Evolutionary conservation across 1,284 basidiomycete genomes (phyloP).

Genomic region (Erythrobasidium hasegawianum): DNA sequence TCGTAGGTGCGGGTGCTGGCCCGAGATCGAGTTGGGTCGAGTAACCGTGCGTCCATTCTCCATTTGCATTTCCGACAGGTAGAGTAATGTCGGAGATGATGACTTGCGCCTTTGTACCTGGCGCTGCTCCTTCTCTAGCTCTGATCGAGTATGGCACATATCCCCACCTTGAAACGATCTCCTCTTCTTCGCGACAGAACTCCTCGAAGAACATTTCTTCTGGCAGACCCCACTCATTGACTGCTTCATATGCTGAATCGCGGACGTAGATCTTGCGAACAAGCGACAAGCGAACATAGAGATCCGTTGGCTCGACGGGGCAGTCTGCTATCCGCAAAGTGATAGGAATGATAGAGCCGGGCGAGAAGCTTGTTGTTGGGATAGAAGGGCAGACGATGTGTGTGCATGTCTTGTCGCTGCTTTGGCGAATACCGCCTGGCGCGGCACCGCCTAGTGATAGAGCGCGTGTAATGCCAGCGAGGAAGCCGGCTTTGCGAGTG

Average conservation of each 20-base stretch:
- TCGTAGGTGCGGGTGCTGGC: constrained; percentile 40
- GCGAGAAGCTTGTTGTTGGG: constrained; percentile 46
- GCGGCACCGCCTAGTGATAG: constrained; percentile 37
- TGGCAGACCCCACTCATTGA: constrained; percentile 40
- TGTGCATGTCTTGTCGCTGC: constrained; percentile 42
- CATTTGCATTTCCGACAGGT: constrained; percentile 40
- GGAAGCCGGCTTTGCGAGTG: constrained; percentile 41
- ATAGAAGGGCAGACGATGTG: constrained; percentile 46
- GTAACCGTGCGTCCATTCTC: constrained; percentile 46
- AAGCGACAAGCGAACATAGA: constrained; percentile 47
- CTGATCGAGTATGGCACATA: constrained; percentile 47
- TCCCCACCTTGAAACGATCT: constrained; percentile 50
- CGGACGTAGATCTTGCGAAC: constrained; percentile 47
- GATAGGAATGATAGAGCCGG: constrained; percentile 45
- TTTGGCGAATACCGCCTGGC: not conserved
- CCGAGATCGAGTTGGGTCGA: constrained; percentile 46
- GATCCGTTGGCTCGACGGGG: constrained; percentile 46
- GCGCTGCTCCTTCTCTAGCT: constrained; percentile 43
- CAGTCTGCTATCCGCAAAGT: constrained; percentile 46
- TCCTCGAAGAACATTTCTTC: constrained; percentile 45
- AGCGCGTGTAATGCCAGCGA: constrained; percentile 41
- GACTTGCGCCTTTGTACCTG: constrained; percentile 43
- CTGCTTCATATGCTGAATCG: constrained; percentile 39
- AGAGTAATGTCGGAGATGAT: constrained; percentile 46
- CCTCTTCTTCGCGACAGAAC: constrained; percentile 49